Percentiles rank a stretch among this genome's conserved stretches.
Evolutionary conservation across 106 monocot genomes (phyloP).

Genomic region (Dendrobium officinale): DNA sequence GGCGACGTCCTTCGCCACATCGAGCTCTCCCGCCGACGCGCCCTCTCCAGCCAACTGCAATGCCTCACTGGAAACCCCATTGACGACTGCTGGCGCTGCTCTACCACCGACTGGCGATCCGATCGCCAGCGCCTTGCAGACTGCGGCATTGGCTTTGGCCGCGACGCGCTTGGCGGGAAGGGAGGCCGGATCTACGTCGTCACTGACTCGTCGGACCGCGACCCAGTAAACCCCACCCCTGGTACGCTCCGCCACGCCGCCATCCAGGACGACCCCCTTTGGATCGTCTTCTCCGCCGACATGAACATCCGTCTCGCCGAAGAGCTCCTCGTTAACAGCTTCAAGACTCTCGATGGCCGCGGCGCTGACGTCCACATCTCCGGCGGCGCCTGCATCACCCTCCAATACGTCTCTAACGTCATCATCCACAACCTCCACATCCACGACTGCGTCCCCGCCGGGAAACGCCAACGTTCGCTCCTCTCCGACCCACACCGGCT

Average conservation of each 20-base stretch:
- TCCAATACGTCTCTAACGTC: constrained; percentile 54
- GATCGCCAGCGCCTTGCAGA: constrained; percentile 66
- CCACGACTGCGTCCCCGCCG: constrained; percentile 46
- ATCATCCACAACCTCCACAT: constrained; percentile 61
- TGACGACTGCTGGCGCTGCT: constrained; percentile 82
- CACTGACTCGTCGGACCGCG: constrained; percentile 42
- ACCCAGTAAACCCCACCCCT: constrained; percentile 45
- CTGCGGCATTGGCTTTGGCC: constrained; percentile 77
- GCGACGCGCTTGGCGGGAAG: constrained; percentile 44
- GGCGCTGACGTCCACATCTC: constrained; percentile 63
- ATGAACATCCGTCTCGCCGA: constrained; percentile 53
- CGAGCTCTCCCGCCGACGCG: constrained; percentile 5
- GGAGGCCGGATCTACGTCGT: constrained; percentile 49
- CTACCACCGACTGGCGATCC: constrained; percentile 30
- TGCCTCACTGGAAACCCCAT: constrained; percentile 58
- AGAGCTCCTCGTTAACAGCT: constrained; percentile 68
- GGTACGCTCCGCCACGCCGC: constrained; percentile 60
- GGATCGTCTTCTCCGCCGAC: constrained; percentile 57
- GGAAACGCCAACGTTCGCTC: constrained; percentile 33
- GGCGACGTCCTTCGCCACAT: not conserved
- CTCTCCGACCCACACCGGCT: constrained; percentile 41
- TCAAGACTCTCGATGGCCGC: constrained; percentile 75
- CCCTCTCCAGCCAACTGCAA: not conserved
- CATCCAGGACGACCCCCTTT: constrained; percentile 57
- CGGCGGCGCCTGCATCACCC: constrained; percentile 52